These are phyloP conservation scores for Porogramme epimiltina DNA, from an alignment of 1,284 basidiomycete species.

Conservation along the genomic window DNA sequence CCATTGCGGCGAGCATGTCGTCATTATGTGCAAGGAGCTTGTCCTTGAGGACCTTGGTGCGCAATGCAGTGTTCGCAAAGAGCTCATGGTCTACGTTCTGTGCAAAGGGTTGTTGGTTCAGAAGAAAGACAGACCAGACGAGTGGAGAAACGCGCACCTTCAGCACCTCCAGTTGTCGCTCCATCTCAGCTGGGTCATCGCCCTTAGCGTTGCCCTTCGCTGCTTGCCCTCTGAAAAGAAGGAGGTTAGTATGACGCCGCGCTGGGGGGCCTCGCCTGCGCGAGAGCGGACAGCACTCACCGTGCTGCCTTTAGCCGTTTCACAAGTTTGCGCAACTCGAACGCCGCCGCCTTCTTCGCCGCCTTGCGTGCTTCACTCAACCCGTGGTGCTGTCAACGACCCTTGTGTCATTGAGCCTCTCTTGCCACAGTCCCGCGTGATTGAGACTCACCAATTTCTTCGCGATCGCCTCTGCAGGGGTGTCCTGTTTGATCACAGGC, in stretches of 20 bases:
- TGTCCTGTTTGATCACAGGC: conserved; percentile 7
- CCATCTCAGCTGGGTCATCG: conserved; percentile 53
- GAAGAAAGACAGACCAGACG: background rate
- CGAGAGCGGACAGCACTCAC: conserved; percentile 35
- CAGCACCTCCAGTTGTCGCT: conserved; percentile 66
- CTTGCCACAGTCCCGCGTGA: background rate
- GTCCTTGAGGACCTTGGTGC: conserved; percentile 77
- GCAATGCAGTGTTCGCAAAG: conserved; percentile 64
- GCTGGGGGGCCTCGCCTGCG: background rate
- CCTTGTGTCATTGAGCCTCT: conserved; percentile 33
- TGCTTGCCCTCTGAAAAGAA: conserved; percentile 39
- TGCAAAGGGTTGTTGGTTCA: background rate
- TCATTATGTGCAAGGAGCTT: conserved; percentile 51
- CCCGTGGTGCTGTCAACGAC: conserved; percentile 55
- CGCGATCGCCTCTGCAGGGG: conserved; percentile 12
- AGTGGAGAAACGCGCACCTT: conserved; percentile 48
- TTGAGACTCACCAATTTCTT: conserved; percentile 21
- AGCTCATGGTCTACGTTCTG: conserved; percentile 64
- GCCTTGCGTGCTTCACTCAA: conserved; percentile 68
- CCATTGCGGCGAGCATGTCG: conserved; percentile 46
- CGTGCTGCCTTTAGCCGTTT: conserved; percentile 76
- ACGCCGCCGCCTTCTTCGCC: conserved; percentile 80
- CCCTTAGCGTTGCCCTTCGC: conserved; percentile 27
- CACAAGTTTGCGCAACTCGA: conserved; percentile 83
- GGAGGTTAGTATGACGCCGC: too few species aligned